Base-by-base conservation (phyloP, 2,329 filamentous ascomycete genomes). In the Penicillium fuscoglaucum region DNA sequence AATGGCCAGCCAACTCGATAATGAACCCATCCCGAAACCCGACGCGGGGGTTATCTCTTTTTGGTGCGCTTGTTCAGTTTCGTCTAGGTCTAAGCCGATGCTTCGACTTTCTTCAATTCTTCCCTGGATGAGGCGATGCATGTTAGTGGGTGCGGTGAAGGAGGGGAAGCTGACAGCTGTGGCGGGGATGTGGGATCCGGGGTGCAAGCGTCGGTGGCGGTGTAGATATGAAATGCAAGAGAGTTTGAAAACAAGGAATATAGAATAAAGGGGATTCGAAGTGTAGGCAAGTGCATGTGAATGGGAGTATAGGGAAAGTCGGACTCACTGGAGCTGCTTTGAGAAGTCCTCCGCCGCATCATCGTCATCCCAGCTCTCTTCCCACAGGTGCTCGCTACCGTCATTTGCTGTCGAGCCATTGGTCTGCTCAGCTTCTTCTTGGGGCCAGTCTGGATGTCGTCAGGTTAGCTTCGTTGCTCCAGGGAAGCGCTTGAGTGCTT, bases 361-460 rank as follows among this genome's bases (percentile, higher is more conserved):
- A 75, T 98, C 93, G 72, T 99, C 95, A 73, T 99, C 95, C 95
- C 95, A 99, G 83, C 92, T 97, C 83, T 99, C 95, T 79, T 99
- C 95, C 95, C 95, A 99, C 55, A 99, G 82, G 80, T 98, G 93
- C 75, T 87, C 85, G 71, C 87, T 88, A 68, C 81, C 86, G 61
- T 83, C 86, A 61, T 74, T 72, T 54, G 73, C 64, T 58, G 69
- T 56, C 17, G 68, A 56, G 46, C 71, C 57, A 60, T 90, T 56
- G 88, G 89, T 64, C 50, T 75, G 73, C 74, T 97, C 91, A 61
- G 91, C 91, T 73, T 96, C 93, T 73, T 96, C 91, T 76, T 92
- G 88, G 53, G 88, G 83, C 95, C 95, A 99, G 79, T 98, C 95
- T 96, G 68, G 31, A 19, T 26, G 24, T 35, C 5, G n/a, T 17